Conservation (phyloP, 1,284 basidiomycete species). For the Pterulicium gracile region DNA sequence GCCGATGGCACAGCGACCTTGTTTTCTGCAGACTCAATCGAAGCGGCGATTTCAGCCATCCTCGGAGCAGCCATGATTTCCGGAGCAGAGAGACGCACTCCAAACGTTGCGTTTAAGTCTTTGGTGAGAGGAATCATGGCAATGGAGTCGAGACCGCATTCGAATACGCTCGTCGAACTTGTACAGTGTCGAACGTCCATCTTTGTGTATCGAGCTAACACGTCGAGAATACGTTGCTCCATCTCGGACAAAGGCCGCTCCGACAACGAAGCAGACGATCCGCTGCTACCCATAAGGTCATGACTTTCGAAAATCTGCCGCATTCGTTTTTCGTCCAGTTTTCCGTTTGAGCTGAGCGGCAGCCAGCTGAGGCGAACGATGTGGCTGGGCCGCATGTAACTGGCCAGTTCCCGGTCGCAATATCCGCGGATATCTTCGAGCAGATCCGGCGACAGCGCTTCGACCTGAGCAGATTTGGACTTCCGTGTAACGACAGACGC, state of each 20-base stretch:
- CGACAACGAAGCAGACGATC: neutral
- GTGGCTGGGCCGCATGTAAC: slow-evolving; percentile 42
- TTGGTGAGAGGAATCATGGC: slow-evolving; percentile 25
- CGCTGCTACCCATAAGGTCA: slow-evolving; percentile 12
- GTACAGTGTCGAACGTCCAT: slow-evolving; percentile 9
- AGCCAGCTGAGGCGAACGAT: slow-evolving; percentile 36
- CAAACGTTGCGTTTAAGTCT: slow-evolving; percentile 24
- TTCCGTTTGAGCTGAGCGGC: slow-evolving; percentile 37
- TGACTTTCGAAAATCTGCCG: slow-evolving; percentile 25
- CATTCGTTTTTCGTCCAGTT: slow-evolving; percentile 33
- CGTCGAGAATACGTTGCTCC: slow-evolving; percentile 13
- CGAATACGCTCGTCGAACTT: slow-evolving; percentile 25
- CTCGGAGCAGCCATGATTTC: slow-evolving; percentile 30
- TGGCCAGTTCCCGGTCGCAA: slow-evolving; percentile 32
- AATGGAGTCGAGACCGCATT: slow-evolving; percentile 36
- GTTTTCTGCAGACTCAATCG: slow-evolving; percentile 11
- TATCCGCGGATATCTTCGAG: slow-evolving; percentile 23
- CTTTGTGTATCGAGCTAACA: slow-evolving; percentile 10
- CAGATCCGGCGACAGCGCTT: slow-evolving; percentile 20
- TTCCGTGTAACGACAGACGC: slow-evolving; percentile 25
- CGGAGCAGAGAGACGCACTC: slow-evolving; percentile 21
- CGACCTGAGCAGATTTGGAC: slow-evolving; percentile 20
- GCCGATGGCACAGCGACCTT: slow-evolving; percentile 6
- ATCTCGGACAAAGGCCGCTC: slow-evolving; percentile 11
- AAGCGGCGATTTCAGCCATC: slow-evolving; percentile 21